phyloP scores from a whole-genome alignment of 345 rosid genomes.

The Boechera divaricarpa region DNA sequence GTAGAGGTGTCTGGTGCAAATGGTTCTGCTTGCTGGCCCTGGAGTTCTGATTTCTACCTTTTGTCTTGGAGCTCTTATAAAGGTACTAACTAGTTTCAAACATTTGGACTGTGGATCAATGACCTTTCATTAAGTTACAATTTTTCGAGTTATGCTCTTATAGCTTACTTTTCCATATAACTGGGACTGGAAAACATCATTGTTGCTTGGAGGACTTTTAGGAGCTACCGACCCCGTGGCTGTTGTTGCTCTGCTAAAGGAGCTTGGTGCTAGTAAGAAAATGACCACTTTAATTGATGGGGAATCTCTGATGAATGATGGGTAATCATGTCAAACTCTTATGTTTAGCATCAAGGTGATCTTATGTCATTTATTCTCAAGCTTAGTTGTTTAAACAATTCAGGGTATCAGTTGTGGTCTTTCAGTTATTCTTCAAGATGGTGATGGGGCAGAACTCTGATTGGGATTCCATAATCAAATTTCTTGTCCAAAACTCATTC shows the following conservation, averaged over 20 bases:
- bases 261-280: slow-evolving; percentile 95
- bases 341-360: slow-evolving; percentile 16
- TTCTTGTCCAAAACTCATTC: slow-evolving; percentile 66
- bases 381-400: slow-evolving; percentile 13
- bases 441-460: slow-evolving; percentile 70
- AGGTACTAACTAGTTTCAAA: background rate
- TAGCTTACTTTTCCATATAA: slow-evolving; percentile 86
- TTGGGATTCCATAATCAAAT: slow-evolving; percentile 64
- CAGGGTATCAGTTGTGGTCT: slow-evolving; percentile 94
- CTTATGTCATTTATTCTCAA: slow-evolving; percentile 1
- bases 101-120: background rate
- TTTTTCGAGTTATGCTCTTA: slow-evolving; percentile 28
- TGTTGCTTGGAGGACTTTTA: slow-evolving; percentile 92
- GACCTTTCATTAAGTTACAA: background rate
- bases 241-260: slow-evolving; percentile 88
- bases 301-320: slow-evolving; percentile 97
- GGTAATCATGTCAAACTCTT: slow-evolving; percentile 52
- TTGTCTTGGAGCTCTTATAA: slow-evolving; percentile 65
- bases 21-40: slow-evolving; percentile 92
- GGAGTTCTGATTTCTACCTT: slow-evolving; percentile 89
- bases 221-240: slow-evolving; percentile 99
- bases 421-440: slow-evolving; percentile 83
- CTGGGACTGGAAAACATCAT: slow-evolving; percentile 90
- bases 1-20: slow-evolving; percentile 88
- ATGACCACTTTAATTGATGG: slow-evolving; percentile 92